Base-by-base conservation (phyloP, 1,284 basidiomycete species). In the Gomphus sp. region DNA sequence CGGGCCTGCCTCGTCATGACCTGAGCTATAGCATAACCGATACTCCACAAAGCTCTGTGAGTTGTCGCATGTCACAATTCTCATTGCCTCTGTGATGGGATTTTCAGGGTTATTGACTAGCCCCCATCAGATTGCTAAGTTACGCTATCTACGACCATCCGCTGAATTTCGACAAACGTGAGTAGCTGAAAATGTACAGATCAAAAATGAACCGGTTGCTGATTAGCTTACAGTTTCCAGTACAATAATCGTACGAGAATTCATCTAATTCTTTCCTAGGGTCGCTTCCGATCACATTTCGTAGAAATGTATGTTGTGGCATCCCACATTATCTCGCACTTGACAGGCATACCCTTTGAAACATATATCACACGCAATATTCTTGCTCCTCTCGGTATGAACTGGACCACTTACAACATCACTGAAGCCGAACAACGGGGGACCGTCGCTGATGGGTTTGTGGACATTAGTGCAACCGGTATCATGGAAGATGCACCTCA, bases 331-430 rank as follows among this genome's bases (percentile, higher is more conserved):
- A 48, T 58, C 34, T 36, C 47, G 0, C 33, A 37, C 31, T 7
- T 58, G 34, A 51, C 56, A 56, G 71, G 72, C 55, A 65, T 74
- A 60, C 64, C 69, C 0, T 76, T 71, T 56, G 71, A 72, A 44
- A 68, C 71, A 0, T 80, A 76, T 60, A 69, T 80, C 58, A 51
- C 65, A 11, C 61, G 74, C 41, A 69, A 76, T 45, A 69, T 81
- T 2, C 76, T 78, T 61, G 57, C 64, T 6, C 76, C 76, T 0
- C 69, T 78, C 8, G 71, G 72, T 41, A 78, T 80, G 77, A 66
- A 70, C 0, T 66, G 71, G 0, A 73, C 78, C 0, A 78, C 77
- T 0, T 80, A 73, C 64, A 74, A 71, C 16, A 67, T 74, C 0
- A 67, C 68, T 5, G 69, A 70, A 25, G 77, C 76, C 0, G 66